phyloP scores from a whole-genome alignment of 1,284 basidiomycete species.

The Stygiomarasmius scandens region DNA sequence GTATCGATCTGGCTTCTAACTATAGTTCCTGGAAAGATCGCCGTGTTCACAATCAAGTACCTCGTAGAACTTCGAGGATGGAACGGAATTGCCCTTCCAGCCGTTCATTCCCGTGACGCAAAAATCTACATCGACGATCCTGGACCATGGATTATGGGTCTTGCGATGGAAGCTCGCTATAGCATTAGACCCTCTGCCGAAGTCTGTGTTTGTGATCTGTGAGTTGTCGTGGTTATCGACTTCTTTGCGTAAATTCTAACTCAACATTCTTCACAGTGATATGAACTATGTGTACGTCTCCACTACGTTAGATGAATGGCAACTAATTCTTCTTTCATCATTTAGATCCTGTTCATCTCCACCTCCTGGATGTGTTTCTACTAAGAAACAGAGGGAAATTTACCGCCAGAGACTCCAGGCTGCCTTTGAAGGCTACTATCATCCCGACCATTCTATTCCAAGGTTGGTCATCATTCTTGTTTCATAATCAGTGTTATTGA shows the following conservation, averaged over 20 bases:
- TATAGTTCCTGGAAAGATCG: slow-evolving; percentile 50
- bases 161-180: slow-evolving; percentile 86
- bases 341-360: slow-evolving; percentile 74
- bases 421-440: slow-evolving; percentile 84
- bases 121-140: slow-evolving; percentile 89
- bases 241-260: slow-evolving; percentile 3
- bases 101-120: slow-evolving; percentile 88
- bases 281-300: slow-evolving; percentile 78
- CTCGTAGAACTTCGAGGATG: slow-evolving; percentile 93
- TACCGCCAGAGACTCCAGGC: slow-evolving; percentile 75
- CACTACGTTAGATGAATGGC: not conserved
- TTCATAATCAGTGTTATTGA: slow-evolving; percentile 3
- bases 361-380: slow-evolving; percentile 79
- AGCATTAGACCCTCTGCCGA: slow-evolving; percentile 76
- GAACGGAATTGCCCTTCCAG: slow-evolving; percentile 85
- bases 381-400: slow-evolving; percentile 83
- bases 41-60: slow-evolving; percentile 88
- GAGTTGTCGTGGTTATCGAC: slow-evolving; percentile 36
- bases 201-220: slow-evolving; percentile 91
- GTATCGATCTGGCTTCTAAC: not conserved
- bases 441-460: slow-evolving; percentile 80
- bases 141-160: slow-evolving; percentile 91
- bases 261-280: slow-evolving; percentile 53
- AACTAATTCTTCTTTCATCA: slow-evolving; percentile 19
- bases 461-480: slow-evolving; percentile 47